Conservation (phyloP, 2,329 filamentous ascomycete species). For the Eutypella sp. region DNA sequence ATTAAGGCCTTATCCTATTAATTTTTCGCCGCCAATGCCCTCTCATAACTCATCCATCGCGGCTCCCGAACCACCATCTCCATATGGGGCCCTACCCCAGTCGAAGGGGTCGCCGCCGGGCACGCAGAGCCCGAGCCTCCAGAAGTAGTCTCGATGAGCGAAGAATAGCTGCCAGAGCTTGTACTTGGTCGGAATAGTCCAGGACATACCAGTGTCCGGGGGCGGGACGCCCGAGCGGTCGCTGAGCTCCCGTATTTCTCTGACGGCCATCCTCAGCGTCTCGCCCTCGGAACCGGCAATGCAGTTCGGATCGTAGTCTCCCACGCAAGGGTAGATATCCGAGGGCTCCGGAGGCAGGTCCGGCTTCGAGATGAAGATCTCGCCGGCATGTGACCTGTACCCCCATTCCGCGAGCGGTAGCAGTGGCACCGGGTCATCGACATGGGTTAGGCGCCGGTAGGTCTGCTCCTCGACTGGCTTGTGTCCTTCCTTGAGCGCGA, state of each 20-base stretch:
- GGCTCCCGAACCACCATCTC: slow-evolving; percentile 28
- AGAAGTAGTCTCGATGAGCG: slow-evolving; percentile 95
- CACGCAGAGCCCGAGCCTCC: slow-evolving; percentile 83
- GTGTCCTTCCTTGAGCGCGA: slow-evolving; percentile 34
- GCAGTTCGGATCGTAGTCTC: slow-evolving; percentile 67
- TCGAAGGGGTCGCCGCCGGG: slow-evolving; percentile 70
- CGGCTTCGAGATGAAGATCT: slow-evolving; percentile 76
- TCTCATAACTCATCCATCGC: slow-evolving; percentile 36
- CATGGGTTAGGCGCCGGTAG: slow-evolving; percentile 80
- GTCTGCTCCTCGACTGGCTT: slow-evolving; percentile 28
- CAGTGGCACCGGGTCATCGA: slow-evolving; percentile 81
- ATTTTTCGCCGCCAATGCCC: slow-evolving; percentile 7
- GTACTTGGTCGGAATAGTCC: slow-evolving; percentile 55
- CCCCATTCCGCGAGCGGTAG: slow-evolving; percentile 86
- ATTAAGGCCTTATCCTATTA: neutral
- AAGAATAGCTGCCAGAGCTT: slow-evolving; percentile 92
- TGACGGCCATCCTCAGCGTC: slow-evolving; percentile 15
- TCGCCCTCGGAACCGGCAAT: slow-evolving; percentile 55
- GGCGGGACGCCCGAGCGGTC: slow-evolving; percentile 13
- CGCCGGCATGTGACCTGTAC: slow-evolving; percentile 77
- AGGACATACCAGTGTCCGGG: slow-evolving; percentile 40
- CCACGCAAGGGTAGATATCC: slow-evolving; percentile 68
- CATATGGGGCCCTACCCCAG: slow-evolving; percentile 54
- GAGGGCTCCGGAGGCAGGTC: slow-evolving; percentile 61
- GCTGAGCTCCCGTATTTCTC: slow-evolving; percentile 17